Base-by-base conservation (phyloP, 345 rosid genomes). In the Punica granatum region DNA sequence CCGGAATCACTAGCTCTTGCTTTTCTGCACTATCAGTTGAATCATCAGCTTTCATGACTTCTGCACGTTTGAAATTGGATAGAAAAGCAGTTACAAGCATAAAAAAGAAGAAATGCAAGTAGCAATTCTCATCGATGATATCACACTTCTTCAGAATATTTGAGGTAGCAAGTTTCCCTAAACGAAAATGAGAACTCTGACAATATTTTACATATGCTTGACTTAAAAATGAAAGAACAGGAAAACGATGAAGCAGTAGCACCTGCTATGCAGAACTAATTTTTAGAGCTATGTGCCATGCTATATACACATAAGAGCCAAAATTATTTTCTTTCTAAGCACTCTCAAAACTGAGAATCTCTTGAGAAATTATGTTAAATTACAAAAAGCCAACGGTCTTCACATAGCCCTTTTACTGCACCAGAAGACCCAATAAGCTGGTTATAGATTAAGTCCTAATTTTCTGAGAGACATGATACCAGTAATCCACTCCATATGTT, bases 91-190 rank as follows among this genome's bases (percentile, higher is more conserved):
- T 35, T 21, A 62, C 43, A 28, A 71, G 26, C 64, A 73, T 44
- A 60, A 70, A 63, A 60, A 67, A 31, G 34, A 37, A 37, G 43
- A 69, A 77, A 64, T 32, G 21, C 6, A 0, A 48, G 54, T n/a
- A 18, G 54, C 23, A 4, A 48, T 48, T 21, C 6, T n/a, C 21
- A n/a, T 49, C 48, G 56, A 23, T 7, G 42, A 37, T 49, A 23
- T 23, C 56, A 49, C 8, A 13, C 11, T n/a, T 49, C 51, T 49
- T n/a, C 56, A 49, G 56, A 49, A 49, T 0, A 48, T 48, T 18
- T 48, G 23, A 49, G 18, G 51, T 28, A 49, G 28, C 56, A 23
- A 49, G 56, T 28, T 49, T 21, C 28, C 1, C 28, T 28, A 23
- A 2, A 49, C 21, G 11, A 21, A n/a, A 49, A 49, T 19, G n/a